Conservation (phyloP, 768 basidiomycete genomes). For the Boletus reticulatus region DNA sequence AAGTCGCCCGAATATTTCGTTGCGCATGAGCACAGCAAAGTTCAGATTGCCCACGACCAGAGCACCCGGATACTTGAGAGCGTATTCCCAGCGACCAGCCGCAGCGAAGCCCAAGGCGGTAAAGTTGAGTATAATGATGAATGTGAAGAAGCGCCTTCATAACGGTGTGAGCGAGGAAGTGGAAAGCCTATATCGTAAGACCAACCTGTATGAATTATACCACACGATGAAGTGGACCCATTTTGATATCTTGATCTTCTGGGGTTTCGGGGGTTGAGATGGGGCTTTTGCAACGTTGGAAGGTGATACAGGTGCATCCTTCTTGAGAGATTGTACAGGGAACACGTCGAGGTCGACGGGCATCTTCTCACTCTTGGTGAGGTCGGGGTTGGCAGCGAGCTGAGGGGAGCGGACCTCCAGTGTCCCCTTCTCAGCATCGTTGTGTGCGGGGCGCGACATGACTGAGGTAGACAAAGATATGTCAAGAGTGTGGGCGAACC, state of each 20-base stretch:
- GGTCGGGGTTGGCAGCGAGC: conserved; percentile 25
- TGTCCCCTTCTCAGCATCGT: conserved; percentile 60
- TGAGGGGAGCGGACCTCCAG: conserved; percentile 42
- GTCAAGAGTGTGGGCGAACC: conserved; percentile 7
- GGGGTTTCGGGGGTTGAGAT: conserved; percentile 35
- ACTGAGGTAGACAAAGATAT: background rate
- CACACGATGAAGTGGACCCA: conserved; percentile 65
- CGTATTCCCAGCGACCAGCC: conserved; percentile 66
- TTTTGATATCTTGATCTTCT: conserved; percentile 56
- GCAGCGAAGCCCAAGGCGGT: conserved; percentile 59
- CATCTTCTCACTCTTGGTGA: conserved; percentile 41
- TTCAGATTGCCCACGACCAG: conserved; percentile 74
- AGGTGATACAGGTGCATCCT: conserved; percentile 37
- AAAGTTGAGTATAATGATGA: conserved; percentile 59
- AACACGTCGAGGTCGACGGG: conserved; percentile 28
- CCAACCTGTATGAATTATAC: conserved; percentile 78
- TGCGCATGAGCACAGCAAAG: conserved; percentile 71
- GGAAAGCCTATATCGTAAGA: background rate
- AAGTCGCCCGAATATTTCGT: conserved; percentile 79
- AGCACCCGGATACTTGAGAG: conserved; percentile 62
- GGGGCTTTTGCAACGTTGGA: conserved; percentile 36
- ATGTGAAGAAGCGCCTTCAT: conserved; percentile 68
- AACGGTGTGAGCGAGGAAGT: conserved; percentile 4
- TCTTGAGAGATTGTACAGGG: conserved; percentile 39
- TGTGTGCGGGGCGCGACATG: conserved; percentile 47